phyloP scores from a whole-genome alignment of 257 asterid species.

The Leptodermis oblonga region DNA sequence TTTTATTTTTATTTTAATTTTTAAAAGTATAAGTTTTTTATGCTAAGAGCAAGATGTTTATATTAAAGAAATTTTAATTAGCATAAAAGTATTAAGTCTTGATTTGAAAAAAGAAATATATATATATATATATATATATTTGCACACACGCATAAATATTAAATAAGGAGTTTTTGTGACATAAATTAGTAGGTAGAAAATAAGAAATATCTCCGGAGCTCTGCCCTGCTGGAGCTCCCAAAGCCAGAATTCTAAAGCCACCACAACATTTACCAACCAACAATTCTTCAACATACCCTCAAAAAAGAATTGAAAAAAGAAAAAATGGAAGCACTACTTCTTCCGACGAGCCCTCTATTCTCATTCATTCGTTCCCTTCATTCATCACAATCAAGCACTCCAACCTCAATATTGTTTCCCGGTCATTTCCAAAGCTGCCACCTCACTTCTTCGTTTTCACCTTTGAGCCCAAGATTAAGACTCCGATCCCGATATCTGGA shows the following conservation, averaged over 20 bases:
- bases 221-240: slow-evolving; percentile 8
- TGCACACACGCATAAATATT: too few species aligned
- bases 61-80: too few species aligned
- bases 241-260: not conserved
- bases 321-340: not conserved
- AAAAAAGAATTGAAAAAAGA: not conserved
- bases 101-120: too few species aligned
- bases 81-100: too few species aligned
- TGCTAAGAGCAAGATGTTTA: too few species aligned
- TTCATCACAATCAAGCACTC: not conserved
- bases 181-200: too few species aligned
- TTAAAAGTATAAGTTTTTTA: too few species aligned
- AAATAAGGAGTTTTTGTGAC: too few species aligned
- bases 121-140: too few species aligned
- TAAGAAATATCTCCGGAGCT: not conserved
- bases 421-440: not conserved
- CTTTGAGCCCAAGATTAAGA: not conserved
- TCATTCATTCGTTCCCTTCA: not conserved
- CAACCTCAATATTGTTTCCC: not conserved
- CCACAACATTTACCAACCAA: not conserved
- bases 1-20: too few species aligned
- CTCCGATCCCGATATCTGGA: not conserved
- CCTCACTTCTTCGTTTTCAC: not conserved
- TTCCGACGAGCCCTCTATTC: not conserved
- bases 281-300: not conserved